Evolutionary conservation across 192 early-diverging fungal species (phyloP), one percentile per base, ranked within the genome.

Genomic region (Entomortierella lignicola): DNA sequence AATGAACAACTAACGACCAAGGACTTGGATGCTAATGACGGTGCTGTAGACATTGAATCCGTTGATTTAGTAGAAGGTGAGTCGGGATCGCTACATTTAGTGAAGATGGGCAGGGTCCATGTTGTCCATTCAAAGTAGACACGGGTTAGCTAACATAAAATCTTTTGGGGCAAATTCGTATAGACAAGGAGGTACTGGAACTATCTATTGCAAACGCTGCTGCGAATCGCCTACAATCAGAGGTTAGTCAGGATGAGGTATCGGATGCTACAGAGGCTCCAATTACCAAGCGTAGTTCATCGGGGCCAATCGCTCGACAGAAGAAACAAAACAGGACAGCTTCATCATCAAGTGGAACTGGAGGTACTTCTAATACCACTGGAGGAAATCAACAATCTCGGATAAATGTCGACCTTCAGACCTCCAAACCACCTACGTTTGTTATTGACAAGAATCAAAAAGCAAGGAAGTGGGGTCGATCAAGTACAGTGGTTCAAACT

Each of bases 381-480:
- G 17, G 12, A 15, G 12, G 47, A 13, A 17, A 39, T 23, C 61
- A 20, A 25, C 48, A 51, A n/a, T 4, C 25, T 12, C 11, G 44
- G 11, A 63, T 63, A 15, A 63, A 53, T 27, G 44, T 23, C 13
- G 61, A 63, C 6, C 41, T 52, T 2, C 17, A 29, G 2, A 21
- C 50, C 20, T 11, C 51, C 4, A 55, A 31, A 17, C 18, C 63
- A 18, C 55, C 66, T 7, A 26, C 44, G 5, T 79, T 79, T 70
- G 52, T 70, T 5, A 79, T 79, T 29, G 63, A 79, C 56, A 69
- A 59, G 47, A 79, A 44, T 31, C 75, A 70, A 50, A 63, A 47
- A 26, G 75, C 75, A 7, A 60, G 75, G 5, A 79, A 79, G 26
- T 79, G 75, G 75, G 68, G 67, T 23, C 43, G 63, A 32, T 65